Conservation (phyloP, 805 yeast genomes). For the Tetrapisispora pingtungensis region DNA sequence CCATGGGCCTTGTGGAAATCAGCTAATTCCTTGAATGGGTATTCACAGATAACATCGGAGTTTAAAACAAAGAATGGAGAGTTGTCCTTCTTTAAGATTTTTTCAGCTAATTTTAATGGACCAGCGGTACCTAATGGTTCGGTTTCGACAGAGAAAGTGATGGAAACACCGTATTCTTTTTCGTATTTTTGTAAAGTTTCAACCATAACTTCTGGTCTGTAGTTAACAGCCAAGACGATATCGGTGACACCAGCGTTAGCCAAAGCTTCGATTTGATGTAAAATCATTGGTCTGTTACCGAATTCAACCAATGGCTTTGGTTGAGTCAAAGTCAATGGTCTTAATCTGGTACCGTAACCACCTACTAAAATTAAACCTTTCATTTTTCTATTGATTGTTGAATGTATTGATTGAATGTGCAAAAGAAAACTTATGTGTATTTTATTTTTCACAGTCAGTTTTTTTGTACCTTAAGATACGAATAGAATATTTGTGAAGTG, state of each 20-base stretch:
- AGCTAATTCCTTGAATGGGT: conserved; percentile 89
- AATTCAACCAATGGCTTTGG: conserved; percentile 98
- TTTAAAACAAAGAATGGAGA: conserved; percentile 95
- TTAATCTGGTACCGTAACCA: conserved; percentile 99
- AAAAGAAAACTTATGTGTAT: too few relatives aligned
- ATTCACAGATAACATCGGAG: conserved; percentile 98
- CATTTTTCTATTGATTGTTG: conserved; percentile 35
- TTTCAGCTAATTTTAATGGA: conserved; percentile 94
- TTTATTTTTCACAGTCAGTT: not conserved
- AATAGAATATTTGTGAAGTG: too few relatives aligned
- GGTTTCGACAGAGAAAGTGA: conserved; percentile 96
- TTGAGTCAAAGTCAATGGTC: conserved; percentile 90
- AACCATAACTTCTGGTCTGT: conserved; percentile 99
- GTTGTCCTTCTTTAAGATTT: conserved; percentile 85
- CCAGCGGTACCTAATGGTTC: conserved; percentile 99
- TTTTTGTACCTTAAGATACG: too few relatives aligned
- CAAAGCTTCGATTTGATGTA: conserved; percentile 96
- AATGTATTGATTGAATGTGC: not conserved
- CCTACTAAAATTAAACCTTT: conserved; percentile 97
- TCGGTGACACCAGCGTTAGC: conserved; percentile 98
- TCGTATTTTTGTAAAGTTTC: conserved; percentile 90
- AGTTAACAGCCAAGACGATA: conserved; percentile 96
- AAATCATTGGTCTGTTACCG: conserved; percentile 98
- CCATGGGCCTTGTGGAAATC: conserved; percentile 92
- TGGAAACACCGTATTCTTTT: conserved; percentile 83